phyloP scores from a whole-genome alignment of 2,329 filamentous ascomycete species.

The Aschersonia sp. region DNA sequence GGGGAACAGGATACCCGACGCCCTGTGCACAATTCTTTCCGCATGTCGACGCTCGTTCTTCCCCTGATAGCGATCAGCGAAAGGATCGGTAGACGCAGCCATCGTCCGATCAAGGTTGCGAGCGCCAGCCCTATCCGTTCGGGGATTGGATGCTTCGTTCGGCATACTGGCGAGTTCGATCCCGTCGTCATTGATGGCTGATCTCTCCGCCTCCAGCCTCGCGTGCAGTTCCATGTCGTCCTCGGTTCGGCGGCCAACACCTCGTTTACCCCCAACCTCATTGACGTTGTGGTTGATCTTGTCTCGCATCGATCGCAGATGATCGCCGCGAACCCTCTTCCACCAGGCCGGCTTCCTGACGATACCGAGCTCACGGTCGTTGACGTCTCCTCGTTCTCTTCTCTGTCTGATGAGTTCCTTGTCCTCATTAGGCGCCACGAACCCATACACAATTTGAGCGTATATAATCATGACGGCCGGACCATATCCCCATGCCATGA shows the following conservation, averaged over 20 bases:
- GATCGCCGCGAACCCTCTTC: constrained; percentile 35
- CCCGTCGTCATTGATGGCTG: constrained; percentile 14
- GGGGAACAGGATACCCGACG: constrained; percentile 35
- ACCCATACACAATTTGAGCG: constrained; percentile 40
- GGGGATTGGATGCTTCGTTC: constrained; percentile 13
- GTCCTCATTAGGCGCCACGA: constrained; percentile 56
- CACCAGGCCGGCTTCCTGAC: constrained; percentile 53
- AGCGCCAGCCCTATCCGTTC: constrained; percentile 15
- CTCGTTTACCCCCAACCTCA: constrained; percentile 34
- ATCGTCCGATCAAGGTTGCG: neutral
- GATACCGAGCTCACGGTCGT: constrained; percentile 48
- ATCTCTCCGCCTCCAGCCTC: constrained; percentile 16
- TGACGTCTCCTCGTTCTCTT: constrained; percentile 35
- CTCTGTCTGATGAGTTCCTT: constrained; percentile 50
- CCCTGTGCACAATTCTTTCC: constrained; percentile 28
- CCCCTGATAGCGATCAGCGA: constrained; percentile 19
- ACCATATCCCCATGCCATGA: constrained; percentile 50
- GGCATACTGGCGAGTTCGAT: constrained; percentile 24
- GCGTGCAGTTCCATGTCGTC: constrained; percentile 21
- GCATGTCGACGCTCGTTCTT: constrained; percentile 28
- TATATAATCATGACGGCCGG: constrained; percentile 43
- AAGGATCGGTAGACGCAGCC: neutral
- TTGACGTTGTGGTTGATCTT: constrained; percentile 38
- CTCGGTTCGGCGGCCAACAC: constrained; percentile 26
- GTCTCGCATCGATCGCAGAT: constrained; percentile 31